Evolutionary conservation across 768 basidiomycete genomes (phyloP).

Genomic region (Dentipellis fragilis): DNA sequence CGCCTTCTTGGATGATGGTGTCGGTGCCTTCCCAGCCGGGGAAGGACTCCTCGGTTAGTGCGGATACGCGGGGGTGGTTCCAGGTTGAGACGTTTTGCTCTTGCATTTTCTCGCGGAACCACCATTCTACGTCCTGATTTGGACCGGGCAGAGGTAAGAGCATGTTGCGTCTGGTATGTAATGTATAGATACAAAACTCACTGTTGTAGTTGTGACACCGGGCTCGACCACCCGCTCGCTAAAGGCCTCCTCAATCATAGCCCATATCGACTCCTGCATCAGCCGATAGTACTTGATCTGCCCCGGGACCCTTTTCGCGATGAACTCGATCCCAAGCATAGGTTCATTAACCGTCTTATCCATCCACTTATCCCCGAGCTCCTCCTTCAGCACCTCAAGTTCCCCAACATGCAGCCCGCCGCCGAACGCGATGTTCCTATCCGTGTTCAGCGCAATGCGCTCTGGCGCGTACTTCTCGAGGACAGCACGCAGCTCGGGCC

Average conservation of each 20-base stretch:
- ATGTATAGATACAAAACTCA: neutral
- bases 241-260: slow-evolving; percentile 43
- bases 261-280: slow-evolving; percentile 43
- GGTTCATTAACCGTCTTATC: slow-evolving; percentile 29
- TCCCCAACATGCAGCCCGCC: slow-evolving; percentile 44
- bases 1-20: slow-evolving; percentile 33
- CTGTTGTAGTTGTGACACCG: slow-evolving; percentile 31
- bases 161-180: neutral
- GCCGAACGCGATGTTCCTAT: slow-evolving; percentile 35
- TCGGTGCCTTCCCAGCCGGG: slow-evolving; percentile 33
- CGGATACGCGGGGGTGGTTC: slow-evolving; percentile 43
- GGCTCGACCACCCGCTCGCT: slow-evolving; percentile 31
- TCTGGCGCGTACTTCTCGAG: slow-evolving; percentile 28
- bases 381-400: slow-evolving; percentile 24
- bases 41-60: slow-evolving; percentile 29
- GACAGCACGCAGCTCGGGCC: slow-evolving; percentile 31
- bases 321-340: slow-evolving; percentile 38
- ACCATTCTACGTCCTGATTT: slow-evolving; percentile 40
- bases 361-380: slow-evolving; percentile 34
- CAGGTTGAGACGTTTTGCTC: slow-evolving; percentile 36
- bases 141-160: neutral
- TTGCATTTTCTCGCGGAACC: slow-evolving; percentile 44
- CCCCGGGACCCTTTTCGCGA: slow-evolving; percentile 30
- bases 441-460: slow-evolving; percentile 36
- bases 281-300: slow-evolving; percentile 35